Conservation (phyloP, 495 filamentous ascomycete species). For the Lasiosphaeris hirsuta region DNA sequence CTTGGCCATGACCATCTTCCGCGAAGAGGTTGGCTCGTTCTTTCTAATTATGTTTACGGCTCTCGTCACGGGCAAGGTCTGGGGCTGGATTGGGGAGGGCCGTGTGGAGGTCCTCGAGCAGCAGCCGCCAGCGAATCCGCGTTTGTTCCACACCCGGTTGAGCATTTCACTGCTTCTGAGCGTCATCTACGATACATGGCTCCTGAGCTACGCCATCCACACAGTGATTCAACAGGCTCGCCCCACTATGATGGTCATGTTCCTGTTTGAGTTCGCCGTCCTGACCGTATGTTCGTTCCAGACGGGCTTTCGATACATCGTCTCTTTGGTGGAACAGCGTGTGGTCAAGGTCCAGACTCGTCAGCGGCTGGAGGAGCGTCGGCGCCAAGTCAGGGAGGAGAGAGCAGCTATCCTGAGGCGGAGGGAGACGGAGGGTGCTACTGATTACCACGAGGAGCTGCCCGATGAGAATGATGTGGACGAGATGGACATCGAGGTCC, state of each 20-base stretch:
- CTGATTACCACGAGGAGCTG: constrained; percentile 45
- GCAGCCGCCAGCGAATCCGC: constrained; percentile 86
- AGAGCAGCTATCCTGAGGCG: constrained; percentile 63
- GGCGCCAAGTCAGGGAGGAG: constrained; percentile 52
- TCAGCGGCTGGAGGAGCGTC: constrained; percentile 59
- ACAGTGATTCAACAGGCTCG: constrained; percentile 81
- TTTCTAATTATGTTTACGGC: constrained; percentile 94
- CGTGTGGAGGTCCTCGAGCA: constrained; percentile 93
- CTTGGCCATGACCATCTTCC: constrained; percentile 98
- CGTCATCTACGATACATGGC: constrained; percentile 67
- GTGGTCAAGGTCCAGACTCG: constrained; percentile 68
- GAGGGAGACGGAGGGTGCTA: constrained; percentile 50
- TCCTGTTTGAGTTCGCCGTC: constrained; percentile 94
- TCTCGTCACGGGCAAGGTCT: constrained; percentile 90
- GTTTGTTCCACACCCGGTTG: constrained; percentile 82
- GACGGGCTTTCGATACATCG: constrained; percentile 69
- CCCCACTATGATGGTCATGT: constrained; percentile 99
- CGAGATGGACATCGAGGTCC: constrained; percentile 87
- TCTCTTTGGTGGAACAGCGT: constrained; percentile 75
- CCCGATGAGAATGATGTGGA: constrained; percentile 77
- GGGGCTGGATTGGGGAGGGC: constrained; percentile 96
- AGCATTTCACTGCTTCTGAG: constrained; percentile 74
- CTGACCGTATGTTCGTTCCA: constrained; percentile 75
- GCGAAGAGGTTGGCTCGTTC: constrained; percentile 88
- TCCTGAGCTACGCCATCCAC: constrained; percentile 75